These are phyloP conservation scores for Phytopythium vexans DNA, from an alignment of 352 stramenopile species.

Conservation along the genomic window DNA sequence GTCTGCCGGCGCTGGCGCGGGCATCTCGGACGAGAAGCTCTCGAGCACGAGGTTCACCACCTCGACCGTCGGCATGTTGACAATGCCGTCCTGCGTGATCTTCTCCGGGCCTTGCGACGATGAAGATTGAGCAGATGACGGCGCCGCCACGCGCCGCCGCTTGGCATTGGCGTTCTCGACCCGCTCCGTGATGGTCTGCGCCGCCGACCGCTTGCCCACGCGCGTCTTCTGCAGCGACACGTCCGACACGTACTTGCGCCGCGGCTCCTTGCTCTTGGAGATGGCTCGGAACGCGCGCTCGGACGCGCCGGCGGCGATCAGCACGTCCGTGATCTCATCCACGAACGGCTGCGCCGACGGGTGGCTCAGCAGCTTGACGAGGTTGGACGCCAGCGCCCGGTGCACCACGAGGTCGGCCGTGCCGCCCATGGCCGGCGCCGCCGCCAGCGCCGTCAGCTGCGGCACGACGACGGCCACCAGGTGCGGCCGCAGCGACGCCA, in stretches of 20 bases:
- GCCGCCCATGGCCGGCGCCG: conserved; percentile 15
- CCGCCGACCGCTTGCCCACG: conserved; percentile 63
- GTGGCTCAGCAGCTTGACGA: conserved; percentile 69
- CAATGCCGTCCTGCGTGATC: conserved; percentile 64
- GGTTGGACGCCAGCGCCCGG: conserved; percentile 59
- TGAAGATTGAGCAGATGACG: conserved; percentile 5
- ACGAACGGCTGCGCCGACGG: conserved; percentile 50
- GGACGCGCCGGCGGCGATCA: conserved; percentile 67
- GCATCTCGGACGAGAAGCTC: conserved; percentile 61
- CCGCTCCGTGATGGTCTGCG: conserved; percentile 54
- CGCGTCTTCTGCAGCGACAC: conserved; percentile 59
- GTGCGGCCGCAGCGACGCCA: conserved; percentile 59
- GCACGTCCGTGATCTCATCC: conserved; percentile 70
- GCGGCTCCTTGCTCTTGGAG: conserved; percentile 77
- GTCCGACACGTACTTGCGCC: conserved; percentile 72
- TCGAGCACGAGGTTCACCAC: conserved; percentile 75
- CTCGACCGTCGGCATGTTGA: conserved; percentile 69
- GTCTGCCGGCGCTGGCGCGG: conserved; percentile 36
- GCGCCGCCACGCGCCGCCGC: conserved; percentile 31
- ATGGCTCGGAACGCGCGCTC: conserved; percentile 75
- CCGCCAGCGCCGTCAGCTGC: conserved; percentile 35
- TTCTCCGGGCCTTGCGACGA: conserved; percentile 11
- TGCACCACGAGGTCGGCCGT: conserved; percentile 39
- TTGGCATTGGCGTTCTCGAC: conserved; percentile 58
- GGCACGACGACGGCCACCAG: conserved; percentile 55